phyloP scores from a whole-genome alignment of 352 stramenopile genomes.

The Pythium aquatile region DNA sequence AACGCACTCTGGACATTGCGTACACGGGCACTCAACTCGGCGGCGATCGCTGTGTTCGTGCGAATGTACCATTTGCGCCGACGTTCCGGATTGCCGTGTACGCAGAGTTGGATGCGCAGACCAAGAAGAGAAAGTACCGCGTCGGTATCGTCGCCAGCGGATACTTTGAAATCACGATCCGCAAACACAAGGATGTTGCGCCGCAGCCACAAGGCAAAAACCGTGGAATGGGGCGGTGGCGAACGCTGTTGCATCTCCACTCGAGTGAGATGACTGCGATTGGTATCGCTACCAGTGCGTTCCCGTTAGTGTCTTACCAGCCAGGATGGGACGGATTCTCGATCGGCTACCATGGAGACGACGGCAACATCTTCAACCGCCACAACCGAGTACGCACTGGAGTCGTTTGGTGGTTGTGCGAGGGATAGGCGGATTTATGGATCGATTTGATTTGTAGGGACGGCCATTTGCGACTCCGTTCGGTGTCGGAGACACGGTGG shows the following conservation, averaged over 20 bases:
- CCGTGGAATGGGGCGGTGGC: neutral
- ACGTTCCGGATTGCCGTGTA: slow-evolving; percentile 63
- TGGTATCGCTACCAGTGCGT: slow-evolving; percentile 48
- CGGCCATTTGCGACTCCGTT: slow-evolving; percentile 58
- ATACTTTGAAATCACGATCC: slow-evolving; percentile 79
- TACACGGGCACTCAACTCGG: slow-evolving; percentile 49
- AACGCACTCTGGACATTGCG: slow-evolving; percentile 46
- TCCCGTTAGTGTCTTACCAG: slow-evolving; percentile 62
- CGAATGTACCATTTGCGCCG: slow-evolving; percentile 64
- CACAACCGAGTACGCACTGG: slow-evolving; percentile 38
- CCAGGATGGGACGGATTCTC: slow-evolving; percentile 67
- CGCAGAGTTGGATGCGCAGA: slow-evolving; percentile 4
- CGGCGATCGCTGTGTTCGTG: slow-evolving; percentile 61
- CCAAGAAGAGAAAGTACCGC: slow-evolving; percentile 28
- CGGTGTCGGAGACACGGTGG: slow-evolving; percentile 62
- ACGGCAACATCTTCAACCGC: slow-evolving; percentile 65
- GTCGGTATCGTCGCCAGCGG: slow-evolving; percentile 56
- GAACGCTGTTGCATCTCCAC: slow-evolving; percentile 8
- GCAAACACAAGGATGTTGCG: slow-evolving; percentile 21
- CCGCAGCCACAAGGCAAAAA: neutral
- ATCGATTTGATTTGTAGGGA: slow-evolving; percentile 31
- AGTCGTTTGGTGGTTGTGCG: no score
- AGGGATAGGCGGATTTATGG: neutral
- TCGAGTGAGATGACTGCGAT: slow-evolving; percentile 59
- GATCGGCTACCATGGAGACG: slow-evolving; percentile 78